Conservation (phyloP, 257 asterid genomes). For the Perilla frutescens region DNA sequence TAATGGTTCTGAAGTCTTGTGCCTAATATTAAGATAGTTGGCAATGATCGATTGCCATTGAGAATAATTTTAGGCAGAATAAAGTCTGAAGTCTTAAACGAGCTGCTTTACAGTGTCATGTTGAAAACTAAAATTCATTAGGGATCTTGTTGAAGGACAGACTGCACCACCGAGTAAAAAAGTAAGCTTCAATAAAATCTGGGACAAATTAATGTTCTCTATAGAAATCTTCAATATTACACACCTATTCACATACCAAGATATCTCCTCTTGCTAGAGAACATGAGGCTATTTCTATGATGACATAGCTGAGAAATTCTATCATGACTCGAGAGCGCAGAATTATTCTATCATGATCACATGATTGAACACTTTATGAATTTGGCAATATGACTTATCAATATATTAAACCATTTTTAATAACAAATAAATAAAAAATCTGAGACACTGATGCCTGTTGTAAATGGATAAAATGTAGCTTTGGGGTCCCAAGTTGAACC, state of each 20-base stretch:
- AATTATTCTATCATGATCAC: not conserved
- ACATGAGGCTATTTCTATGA: not conserved
- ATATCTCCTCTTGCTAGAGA: not conserved
- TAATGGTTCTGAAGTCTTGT: not conserved
- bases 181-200: conserved; percentile 4
- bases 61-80: conserved; percentile 3
- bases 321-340: not conserved
- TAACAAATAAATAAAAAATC: too few species aligned
- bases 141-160: not conserved
- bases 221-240: not conserved
- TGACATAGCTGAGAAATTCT: not conserved
- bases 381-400: not conserved
- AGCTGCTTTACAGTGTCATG: not conserved
- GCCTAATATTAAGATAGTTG: conserved; percentile 12
- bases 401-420: not conserved
- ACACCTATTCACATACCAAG: not conserved
- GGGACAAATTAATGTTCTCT: not conserved
- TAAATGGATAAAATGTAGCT: not conserved
- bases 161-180: not conserved
- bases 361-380: not conserved
- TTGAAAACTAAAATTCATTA: not conserved
- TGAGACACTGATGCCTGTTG: not conserved
- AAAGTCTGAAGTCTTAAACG: not conserved
- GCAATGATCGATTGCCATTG: not conserved
- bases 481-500: conserved; percentile 1